Evolutionary conservation across 2,329 filamentous ascomycete species (phyloP).

Genomic region (Clonostachys rhizophaga): DNA sequence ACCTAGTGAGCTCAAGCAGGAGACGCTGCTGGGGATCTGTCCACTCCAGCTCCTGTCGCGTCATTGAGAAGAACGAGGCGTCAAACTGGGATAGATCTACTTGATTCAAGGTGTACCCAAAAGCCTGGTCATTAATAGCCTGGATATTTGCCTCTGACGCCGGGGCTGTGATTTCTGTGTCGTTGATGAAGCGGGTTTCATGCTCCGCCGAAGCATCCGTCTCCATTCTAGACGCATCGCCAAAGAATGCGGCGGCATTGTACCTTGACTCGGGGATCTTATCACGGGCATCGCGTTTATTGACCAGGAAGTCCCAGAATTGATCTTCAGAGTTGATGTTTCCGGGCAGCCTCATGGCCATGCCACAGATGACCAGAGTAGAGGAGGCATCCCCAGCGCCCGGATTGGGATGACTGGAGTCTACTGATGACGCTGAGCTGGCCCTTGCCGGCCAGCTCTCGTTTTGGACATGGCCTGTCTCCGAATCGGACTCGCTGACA

Average conservation of each 20-base stretch:
- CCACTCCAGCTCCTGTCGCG: conserved; percentile 13
- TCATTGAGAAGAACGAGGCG: conserved; percentile 26
- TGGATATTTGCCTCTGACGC: neutral
- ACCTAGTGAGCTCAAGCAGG: neutral
- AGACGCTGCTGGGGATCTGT: neutral
- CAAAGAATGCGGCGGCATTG: conserved; percentile 1
- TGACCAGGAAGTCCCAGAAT: conserved; percentile 28
- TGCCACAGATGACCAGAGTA: conserved; percentile 30
- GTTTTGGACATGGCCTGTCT: no score
- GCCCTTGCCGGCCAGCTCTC: no score
- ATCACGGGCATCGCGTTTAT: conserved; percentile 4
- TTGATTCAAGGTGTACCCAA: conserved; percentile 17
- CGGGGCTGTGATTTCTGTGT: no score
- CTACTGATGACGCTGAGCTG: no score
- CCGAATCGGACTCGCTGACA: no score
- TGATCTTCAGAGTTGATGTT: conserved; percentile 24
- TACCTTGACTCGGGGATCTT: conserved; percentile 7
- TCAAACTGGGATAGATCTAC: conserved; percentile 25
- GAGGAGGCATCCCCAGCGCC: neutral
- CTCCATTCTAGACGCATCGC: no score
- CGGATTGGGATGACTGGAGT: no score
- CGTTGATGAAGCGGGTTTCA: no score
- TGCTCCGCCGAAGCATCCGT: no score
- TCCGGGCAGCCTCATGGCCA: conserved; percentile 32
- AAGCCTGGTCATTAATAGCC: conserved; percentile 1